Conservation (phyloP, 2,329 filamentous ascomycete species). For the Alternaria viburni region DNA sequence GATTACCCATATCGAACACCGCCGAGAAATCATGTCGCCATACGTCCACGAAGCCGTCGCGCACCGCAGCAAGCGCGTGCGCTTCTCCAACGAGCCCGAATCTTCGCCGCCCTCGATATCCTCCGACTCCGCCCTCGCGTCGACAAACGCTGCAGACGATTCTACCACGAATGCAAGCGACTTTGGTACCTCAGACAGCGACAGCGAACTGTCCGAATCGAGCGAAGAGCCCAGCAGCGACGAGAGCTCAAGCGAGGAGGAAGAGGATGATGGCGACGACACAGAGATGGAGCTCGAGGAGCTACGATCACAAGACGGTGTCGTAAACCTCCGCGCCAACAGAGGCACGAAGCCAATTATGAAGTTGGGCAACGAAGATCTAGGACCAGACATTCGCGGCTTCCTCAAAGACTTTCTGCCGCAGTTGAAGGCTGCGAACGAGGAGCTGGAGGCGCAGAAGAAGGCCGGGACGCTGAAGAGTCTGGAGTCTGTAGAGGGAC, state of each 20-base stretch:
- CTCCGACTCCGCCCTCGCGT: constrained; percentile 24
- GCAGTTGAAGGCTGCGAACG: constrained; percentile 52
- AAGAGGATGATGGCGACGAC: constrained; percentile 25
- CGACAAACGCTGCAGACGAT: constrained; percentile 22
- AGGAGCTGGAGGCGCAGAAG: constrained; percentile 50
- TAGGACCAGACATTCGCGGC: constrained; percentile 37
- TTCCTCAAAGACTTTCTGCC: constrained; percentile 53
- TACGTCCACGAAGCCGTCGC: constrained; percentile 7
- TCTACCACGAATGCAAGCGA: constrained; percentile 28
- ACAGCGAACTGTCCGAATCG: constrained; percentile 41
- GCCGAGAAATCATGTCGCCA: constrained; percentile 17
- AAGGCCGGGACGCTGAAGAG: constrained; percentile 47
- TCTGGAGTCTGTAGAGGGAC: constrained; percentile 32
- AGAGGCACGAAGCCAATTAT: constrained; percentile 41
- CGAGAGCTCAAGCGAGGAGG: constrained; percentile 40
- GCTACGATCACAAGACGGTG: constrained; percentile 8
- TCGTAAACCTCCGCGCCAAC: constrained; percentile 40
- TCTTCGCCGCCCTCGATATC: constrained; percentile 30
- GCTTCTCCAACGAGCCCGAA: constrained; percentile 25
- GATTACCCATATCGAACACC: not conserved
- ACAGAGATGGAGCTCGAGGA: constrained; percentile 11
- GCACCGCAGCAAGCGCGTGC: constrained; percentile 33
- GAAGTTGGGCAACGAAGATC: constrained; percentile 32
- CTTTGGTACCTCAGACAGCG: constrained; percentile 23
- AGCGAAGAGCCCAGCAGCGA: constrained; percentile 49